Evolutionary conservation across 2,329 filamentous ascomycete genomes (phyloP), one percentile per base, ranked within the genome.

Genomic region (Cryphonectria parasitica): DNA sequence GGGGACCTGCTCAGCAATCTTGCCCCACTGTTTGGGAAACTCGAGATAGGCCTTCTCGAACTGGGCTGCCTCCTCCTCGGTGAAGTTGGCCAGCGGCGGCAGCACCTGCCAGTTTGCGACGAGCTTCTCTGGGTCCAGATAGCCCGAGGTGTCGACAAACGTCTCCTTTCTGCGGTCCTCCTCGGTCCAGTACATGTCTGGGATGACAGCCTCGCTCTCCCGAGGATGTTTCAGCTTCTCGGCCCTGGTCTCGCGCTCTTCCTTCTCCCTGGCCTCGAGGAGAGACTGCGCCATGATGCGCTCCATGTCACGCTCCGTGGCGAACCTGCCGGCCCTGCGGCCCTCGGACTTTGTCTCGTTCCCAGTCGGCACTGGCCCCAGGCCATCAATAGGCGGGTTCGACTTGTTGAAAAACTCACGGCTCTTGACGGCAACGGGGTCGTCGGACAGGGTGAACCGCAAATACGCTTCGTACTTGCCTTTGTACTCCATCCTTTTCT

Each of bases 11-110:
- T 91, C 89, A 6, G 92, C 91, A 70, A 96, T 90, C 75, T 89
- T 90, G 69, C 92, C 91, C 92, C 92, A 96, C 77, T 94, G 92
- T 84, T 96, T 96, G 0, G 92, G 91, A 70, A 87, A 88, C 72
- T 93, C 91, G 66, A 92, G 85, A 76, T 94, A 95, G 15, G 89
- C 86, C 75, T 91, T 90, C 74, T 94, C 91, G 77, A 96, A 94
- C 39, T 87, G 83, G 61, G 88, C 86, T 52, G 88, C 85, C 78
- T 96, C 93, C 73, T 91, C 88, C 25, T 88, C 84, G 0, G 88
- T 92, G 79, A 95, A 95, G 76, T 94, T 93, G 77, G 93, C 90
- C 67, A 90, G 83, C 5, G 91, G 90, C 17, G 92, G 90, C 63
- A 93, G 85, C 65, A 92, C 91, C 70, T 93, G 88, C 84, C 92